These are phyloP conservation scores for Eimeria acervulina DNA, from an alignment of 169 alveolate genomes.

Conservation along the genomic window DNA sequence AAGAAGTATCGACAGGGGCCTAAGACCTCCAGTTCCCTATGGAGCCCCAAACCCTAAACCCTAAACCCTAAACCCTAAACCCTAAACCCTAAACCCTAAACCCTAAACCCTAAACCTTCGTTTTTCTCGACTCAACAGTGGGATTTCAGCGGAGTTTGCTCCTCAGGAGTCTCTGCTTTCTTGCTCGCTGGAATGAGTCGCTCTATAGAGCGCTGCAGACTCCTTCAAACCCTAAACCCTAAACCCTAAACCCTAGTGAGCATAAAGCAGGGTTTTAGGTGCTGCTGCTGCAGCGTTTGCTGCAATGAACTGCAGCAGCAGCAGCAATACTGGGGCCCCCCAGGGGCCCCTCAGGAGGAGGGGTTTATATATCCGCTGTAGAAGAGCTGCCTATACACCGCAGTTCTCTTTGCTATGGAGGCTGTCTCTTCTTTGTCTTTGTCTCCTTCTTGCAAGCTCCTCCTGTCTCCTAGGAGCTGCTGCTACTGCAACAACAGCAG, in stretches of 20 bases:
- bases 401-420: neutral
- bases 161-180: neutral
- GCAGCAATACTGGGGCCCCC: neutral
- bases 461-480: neutral
- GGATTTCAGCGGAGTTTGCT: neutral
- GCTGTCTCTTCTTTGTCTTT: neutral
- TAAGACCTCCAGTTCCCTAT: too few species aligned
- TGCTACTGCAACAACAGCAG: neutral
- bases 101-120: conserved; percentile 1
- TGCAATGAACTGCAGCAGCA: conserved; percentile 3
- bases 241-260: neutral
- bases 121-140: neutral
- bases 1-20: too few species aligned
- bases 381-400: neutral
- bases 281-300: too few species aligned
- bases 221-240: neutral
- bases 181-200: neutral
- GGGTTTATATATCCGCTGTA: neutral
- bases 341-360: neutral
- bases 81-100: neutral
- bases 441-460: neutral
- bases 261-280: too few species aligned
- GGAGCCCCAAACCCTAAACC: too few species aligned
- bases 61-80: neutral
- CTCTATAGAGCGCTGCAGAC: neutral